Evolutionary conservation across 345 rosid genomes (phyloP), one percentile per base, ranked within the genome.

Genomic region (Erodium maritimum): DNA sequence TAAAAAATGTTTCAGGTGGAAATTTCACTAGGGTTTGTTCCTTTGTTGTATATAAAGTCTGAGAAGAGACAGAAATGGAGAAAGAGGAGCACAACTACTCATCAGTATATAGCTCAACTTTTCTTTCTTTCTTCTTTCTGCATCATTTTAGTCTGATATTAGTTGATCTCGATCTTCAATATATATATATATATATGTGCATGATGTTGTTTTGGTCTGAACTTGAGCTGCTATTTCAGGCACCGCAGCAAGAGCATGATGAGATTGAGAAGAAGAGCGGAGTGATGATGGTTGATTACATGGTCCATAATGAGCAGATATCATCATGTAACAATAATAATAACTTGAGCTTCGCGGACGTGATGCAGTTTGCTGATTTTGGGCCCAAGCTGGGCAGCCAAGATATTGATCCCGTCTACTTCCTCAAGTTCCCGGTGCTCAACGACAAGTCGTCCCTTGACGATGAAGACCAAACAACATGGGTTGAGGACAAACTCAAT

Each of bases 311-410:
- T n/a, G 74, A 74, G 18, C 78, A 56, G 16, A 48, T 61, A 14
- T 69, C 72, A 57, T 62, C 85, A 19, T 60, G 75, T 0, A 78
- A 78, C 54, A 53, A 2, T 8, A 19, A 11, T 17, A 19, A 90
- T 46, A 85, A 79, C 62, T 60, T 84, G 61, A 84, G 85, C 74
- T 88, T 88, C 12, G 86, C 88, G 2, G 96, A 88, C 60, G 90
- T 86, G 66, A 88, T 88, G 98, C 96, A 86, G 34, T 86, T 91
- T 37, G 84, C 93, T 0, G 96, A 91, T 64, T 91, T 84, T 0
- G 88, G 98, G 50, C 87, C 96, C 0, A 88, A 86, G 73, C 51
- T 84, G 51, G 79, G 80, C 17, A 29, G 72, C 82, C 54, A 77
- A 67, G 64, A 73, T 73, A 73, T 81, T 2, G 96, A 88, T 50